Evolutionary conservation across 2,329 filamentous ascomycete species (phyloP).

Genomic region (Parastagonospora nodorum): DNA sequence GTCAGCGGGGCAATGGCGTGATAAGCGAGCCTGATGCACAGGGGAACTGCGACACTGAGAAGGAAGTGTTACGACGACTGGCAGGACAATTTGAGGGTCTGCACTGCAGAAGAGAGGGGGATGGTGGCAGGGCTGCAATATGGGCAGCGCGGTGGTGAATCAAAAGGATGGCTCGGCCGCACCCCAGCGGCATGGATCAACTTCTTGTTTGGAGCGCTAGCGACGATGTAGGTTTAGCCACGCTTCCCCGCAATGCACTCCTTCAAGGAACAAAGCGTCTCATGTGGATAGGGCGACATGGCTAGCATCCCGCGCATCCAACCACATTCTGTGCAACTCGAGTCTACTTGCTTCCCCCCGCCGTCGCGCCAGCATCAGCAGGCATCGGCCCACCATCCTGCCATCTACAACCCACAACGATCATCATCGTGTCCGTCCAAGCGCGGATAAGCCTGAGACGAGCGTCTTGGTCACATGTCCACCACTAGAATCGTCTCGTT

Average conservation of each 20-base stretch:
- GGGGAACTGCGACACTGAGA: constrained; percentile 15
- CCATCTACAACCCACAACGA: constrained; percentile 24
- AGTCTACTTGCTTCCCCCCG: constrained; percentile 23
- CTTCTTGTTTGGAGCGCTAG: constrained; percentile 18
- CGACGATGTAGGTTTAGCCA: constrained; percentile 21
- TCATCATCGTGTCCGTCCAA: constrained; percentile 21
- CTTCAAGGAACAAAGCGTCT: constrained; percentile 29
- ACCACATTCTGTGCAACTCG: constrained; percentile 10
- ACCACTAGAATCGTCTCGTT: constrained; percentile 12
- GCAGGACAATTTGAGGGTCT: constrained; percentile 9
- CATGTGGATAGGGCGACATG: constrained; percentile 23
- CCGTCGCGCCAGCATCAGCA: constrained; percentile 7
- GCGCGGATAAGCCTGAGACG: constrained; percentile 21
- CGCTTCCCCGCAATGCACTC: constrained; percentile 42
- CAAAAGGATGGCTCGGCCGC: constrained; percentile 11
- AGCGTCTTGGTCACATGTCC: constrained; percentile 18
- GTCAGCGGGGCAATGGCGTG: constrained; percentile 35
- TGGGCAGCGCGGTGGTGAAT: constrained; percentile 20
- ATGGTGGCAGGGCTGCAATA: constrained; percentile 31
- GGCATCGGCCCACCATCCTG: constrained; percentile 23
- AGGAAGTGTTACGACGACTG: constrained; percentile 12
- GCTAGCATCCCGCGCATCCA: constrained; percentile 12
- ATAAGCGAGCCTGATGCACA: constrained; percentile 23
- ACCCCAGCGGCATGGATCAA: constrained; percentile 12
- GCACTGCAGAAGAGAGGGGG: constrained; percentile 8